Evolutionary conservation across 306 rosid genomes (phyloP).

Genomic region (Malus domestica): DNA sequence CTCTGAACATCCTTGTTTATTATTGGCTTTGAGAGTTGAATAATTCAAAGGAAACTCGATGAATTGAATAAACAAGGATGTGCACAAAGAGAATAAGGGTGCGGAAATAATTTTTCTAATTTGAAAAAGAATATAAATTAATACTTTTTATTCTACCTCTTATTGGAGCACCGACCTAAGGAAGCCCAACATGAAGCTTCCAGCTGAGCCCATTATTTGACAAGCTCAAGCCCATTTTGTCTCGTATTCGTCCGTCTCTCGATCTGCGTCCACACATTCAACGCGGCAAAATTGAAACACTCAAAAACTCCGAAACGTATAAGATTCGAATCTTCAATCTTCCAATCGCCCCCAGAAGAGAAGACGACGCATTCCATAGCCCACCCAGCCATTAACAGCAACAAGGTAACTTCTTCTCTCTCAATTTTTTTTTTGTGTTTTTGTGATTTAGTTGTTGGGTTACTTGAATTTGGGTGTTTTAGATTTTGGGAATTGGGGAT

Average conservation of each 20-base stretch:
- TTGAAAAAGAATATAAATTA: no score
- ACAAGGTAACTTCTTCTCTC: not conserved
- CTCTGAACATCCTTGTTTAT: no score
- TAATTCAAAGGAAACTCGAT: no score
- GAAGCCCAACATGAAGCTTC: not conserved
- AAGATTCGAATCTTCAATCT: not conserved
- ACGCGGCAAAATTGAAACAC: not conserved
- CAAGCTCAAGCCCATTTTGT: not conserved
- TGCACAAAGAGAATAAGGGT: no score
- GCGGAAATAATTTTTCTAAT: no score
- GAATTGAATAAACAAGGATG: no score
- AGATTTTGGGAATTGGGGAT: not conserved
- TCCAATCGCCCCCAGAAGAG: not conserved
- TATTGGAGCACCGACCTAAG: not conserved
- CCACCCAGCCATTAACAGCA: not conserved
- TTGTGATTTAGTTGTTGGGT: not conserved
- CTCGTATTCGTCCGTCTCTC: no score
- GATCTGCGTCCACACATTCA: not conserved
- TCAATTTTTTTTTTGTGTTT: not conserved
- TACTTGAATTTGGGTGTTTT: not conserved
- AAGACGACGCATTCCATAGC: not conserved
- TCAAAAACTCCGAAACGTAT: no score
- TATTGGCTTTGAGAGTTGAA: no score
- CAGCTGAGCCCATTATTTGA: not conserved
- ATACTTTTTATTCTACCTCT: not conserved